These are phyloP conservation scores for Fusarium cyanostomum DNA, from an alignment of 2,329 filamentous ascomycete genomes.

Conservation along the genomic window DNA sequence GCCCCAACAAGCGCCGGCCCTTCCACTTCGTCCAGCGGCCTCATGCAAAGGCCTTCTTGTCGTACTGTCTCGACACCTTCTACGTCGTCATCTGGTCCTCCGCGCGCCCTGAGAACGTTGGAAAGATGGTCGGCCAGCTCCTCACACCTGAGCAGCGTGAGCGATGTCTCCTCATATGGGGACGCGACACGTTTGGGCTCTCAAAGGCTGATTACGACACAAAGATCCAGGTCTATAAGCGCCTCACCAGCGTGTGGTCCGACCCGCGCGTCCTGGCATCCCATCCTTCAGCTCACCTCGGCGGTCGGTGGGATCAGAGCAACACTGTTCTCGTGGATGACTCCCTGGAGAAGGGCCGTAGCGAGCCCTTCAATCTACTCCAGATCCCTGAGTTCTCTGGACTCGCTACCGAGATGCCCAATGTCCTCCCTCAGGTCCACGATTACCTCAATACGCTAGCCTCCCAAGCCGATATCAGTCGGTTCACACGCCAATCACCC, in stretches of 20 bases:
- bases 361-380: slow-evolving; percentile 85
- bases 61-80: slow-evolving; percentile 78
- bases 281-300: slow-evolving; percentile 54
- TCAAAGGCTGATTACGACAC: slow-evolving; percentile 68
- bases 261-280: slow-evolving; percentile 54
- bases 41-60: slow-evolving; percentile 73
- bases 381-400: slow-evolving; percentile 80
- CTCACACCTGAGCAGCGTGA: slow-evolving; percentile 63
- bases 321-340: slow-evolving; percentile 95
- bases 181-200: slow-evolving; percentile 78
- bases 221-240: slow-evolving; percentile 91
- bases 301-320: slow-evolving; percentile 74
- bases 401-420: slow-evolving; percentile 49
- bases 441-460: slow-evolving; percentile 68
- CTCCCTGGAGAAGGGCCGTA: slow-evolving; percentile 78
- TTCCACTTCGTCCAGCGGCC: slow-evolving; percentile 73
- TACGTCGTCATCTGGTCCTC: slow-evolving; percentile 92
- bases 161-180: slow-evolving; percentile 77
- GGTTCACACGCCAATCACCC: slow-evolving; percentile 63
- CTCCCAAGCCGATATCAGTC: slow-evolving; percentile 68
- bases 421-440: slow-evolving; percentile 67
- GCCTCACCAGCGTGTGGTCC: slow-evolving; percentile 77
- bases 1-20: slow-evolving; percentile 62
- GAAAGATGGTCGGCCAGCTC: slow-evolving; percentile 71
- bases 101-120: slow-evolving; percentile 77